phyloP scores from a whole-genome alignment of 1,284 basidiomycete genomes.

The Cryptococcus sp. region DNA sequence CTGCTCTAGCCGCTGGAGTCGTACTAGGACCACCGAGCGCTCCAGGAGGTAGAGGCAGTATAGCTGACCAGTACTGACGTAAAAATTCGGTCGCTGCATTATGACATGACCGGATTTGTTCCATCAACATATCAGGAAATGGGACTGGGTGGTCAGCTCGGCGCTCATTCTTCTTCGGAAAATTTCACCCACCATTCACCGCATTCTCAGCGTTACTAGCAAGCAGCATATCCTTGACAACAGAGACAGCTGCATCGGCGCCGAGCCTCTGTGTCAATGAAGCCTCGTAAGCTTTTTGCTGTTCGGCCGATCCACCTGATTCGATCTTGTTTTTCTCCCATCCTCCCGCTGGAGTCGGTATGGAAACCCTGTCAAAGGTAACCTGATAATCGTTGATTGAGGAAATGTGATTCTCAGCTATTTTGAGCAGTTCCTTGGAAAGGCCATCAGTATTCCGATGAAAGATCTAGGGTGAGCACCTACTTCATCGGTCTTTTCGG shows the following conservation, averaged over 20 bases:
- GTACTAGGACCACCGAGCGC: slow-evolving; percentile 48
- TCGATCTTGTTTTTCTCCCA: slow-evolving; percentile 10
- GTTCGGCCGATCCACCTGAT: slow-evolving; percentile 6
- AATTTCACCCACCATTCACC: slow-evolving; percentile 18
- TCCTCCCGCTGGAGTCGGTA: slow-evolving; percentile 19
- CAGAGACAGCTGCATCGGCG: slow-evolving; percentile 24
- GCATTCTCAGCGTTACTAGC: slow-evolving; percentile 34
- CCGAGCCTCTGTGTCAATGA: slow-evolving; percentile 32
- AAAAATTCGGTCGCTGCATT: slow-evolving; percentile 93
- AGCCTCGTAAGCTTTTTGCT: slow-evolving; percentile 11
- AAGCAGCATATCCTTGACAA: slow-evolving; percentile 34
- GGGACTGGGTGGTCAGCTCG: slow-evolving; percentile 54
- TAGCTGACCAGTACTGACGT: slow-evolving; percentile 88
- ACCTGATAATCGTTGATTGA: slow-evolving; percentile 10
- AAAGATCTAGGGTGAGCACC: slow-evolving; percentile 53
- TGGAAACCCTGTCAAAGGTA: slow-evolving; percentile 25
- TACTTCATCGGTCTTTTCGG: slow-evolving; percentile 39
- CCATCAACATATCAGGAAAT: slow-evolving; percentile 70
- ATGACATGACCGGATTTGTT: slow-evolving; percentile 80
- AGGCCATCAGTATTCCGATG: background rate
- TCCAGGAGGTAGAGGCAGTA: slow-evolving; percentile 65
- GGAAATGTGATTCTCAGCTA: background rate
- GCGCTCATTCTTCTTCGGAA: background rate
- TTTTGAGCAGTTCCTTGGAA: slow-evolving; percentile 5
- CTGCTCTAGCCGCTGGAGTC: slow-evolving; percentile 19